Evolutionary conservation across 1,284 basidiomycete genomes (phyloP).

Genomic region (Stereum hirsutum): DNA sequence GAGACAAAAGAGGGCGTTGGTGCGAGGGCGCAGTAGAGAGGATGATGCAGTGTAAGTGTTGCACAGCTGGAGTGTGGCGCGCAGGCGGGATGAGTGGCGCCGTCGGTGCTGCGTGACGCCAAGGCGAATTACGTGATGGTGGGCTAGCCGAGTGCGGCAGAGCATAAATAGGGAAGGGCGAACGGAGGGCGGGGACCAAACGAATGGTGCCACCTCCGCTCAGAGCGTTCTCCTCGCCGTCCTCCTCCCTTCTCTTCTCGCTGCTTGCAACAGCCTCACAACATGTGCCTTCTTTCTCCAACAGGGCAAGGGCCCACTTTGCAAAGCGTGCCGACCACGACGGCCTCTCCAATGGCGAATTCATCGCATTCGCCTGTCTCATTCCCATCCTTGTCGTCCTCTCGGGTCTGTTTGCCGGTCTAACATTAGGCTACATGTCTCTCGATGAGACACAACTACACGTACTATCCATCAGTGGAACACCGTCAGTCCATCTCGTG

Average conservation of each 20-base stretch:
- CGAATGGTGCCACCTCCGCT: slow-evolving; percentile 10
- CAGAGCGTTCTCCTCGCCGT: slow-evolving; percentile 5
- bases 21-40: too few species aligned
- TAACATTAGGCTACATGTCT: slow-evolving; percentile 88
- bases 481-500: slow-evolving; percentile 40
- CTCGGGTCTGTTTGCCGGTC: slow-evolving; percentile 62
- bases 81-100: too few species aligned
- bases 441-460: slow-evolving; percentile 89
- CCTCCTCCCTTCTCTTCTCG: slow-evolving; percentile 9
- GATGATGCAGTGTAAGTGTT: too few species aligned
- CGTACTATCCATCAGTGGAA: slow-evolving; percentile 80
- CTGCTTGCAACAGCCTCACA: slow-evolving; percentile 19
- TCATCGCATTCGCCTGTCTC: slow-evolving; percentile 40
- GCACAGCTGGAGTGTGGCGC: too few species aligned
- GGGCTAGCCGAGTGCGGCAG: too few species aligned
- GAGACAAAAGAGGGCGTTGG: too few species aligned
- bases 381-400: slow-evolving; percentile 53
- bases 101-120: too few species aligned
- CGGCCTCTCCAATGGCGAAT: slow-evolving; percentile 17
- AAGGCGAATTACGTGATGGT: too few species aligned
- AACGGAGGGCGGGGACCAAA: too few species aligned
- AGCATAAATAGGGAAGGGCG: too few species aligned
- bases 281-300: slow-evolving; percentile 31
- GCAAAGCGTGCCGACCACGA: slow-evolving; percentile 1
- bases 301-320: background rate